Percentiles rank a stretch among this genome's conserved stretches.
Evolutionary conservation across 176 grass and related monocot species (phyloP).

Genomic region (Carex parvula): DNA sequence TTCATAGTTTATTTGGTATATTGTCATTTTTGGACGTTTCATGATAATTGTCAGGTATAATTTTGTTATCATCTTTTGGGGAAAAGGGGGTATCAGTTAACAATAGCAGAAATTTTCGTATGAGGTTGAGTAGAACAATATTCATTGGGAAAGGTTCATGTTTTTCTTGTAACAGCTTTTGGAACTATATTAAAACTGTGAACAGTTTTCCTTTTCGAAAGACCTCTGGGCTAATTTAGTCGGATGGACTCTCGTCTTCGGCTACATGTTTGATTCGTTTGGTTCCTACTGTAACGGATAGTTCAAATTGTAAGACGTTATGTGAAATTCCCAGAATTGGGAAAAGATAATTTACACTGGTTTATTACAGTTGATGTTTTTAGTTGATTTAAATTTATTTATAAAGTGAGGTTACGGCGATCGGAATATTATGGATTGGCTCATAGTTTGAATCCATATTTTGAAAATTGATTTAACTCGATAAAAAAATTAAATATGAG

Average conservation of each 20-base stretch:
- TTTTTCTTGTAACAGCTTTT: slow-evolving; percentile 17
- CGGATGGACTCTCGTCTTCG: neutral
- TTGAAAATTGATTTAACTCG: too few relatives aligned
- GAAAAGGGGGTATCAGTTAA: neutral
- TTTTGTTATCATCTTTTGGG: neutral
- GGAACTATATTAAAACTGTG: slow-evolving; percentile 15
- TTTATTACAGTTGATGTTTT: too few relatives aligned
- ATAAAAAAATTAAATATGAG: too few relatives aligned
- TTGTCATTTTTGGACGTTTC: slow-evolving; percentile 20
- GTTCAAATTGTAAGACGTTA: neutral
- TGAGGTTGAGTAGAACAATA: neutral
- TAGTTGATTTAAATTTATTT: too few relatives aligned
- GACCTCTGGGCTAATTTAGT: neutral
- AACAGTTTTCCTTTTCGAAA: neutral
- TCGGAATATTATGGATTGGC: too few relatives aligned
- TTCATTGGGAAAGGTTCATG: slow-evolving; percentile 9
- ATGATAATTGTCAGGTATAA: neutral
- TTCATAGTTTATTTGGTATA: slow-evolving; percentile 21
- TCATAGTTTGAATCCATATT: too few relatives aligned
- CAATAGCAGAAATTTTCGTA: slow-evolving; percentile 19
- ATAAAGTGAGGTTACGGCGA: too few relatives aligned
- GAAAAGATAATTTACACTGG: too few relatives aligned
- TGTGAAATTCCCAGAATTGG: neutral
- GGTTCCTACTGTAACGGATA: neutral
- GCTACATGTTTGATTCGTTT: neutral